Base-by-base conservation (phyloP, 2,329 filamentous ascomycete genomes). In the Aspergillus aculeatinus region DNA sequence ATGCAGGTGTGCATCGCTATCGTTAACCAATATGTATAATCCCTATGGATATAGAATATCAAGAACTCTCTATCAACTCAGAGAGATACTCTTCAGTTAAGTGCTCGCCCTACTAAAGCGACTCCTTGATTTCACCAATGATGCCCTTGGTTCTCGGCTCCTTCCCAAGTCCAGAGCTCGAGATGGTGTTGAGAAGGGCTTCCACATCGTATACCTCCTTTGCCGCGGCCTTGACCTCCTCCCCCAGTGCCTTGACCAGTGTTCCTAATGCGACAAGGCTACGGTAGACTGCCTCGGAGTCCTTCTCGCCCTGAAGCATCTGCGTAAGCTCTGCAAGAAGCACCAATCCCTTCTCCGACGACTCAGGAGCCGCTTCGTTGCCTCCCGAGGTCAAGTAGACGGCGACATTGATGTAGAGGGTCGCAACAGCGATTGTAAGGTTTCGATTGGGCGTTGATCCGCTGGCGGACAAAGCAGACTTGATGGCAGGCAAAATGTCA, bases 251-350 rank as follows among this genome's bases (percentile, higher is more conserved):
- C 25, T 72, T 70, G 21, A 92, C 74, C 60, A 96, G 73, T 1
- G 93, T 99, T 0, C 95, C 96, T 0, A 94, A 77, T 0, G 91
- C 91, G 6, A 96, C 90, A 5, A 98, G 81, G 0, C 87, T 86
- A 23, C 95, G 87, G 73, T 93, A 98, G 3, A 95, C 78, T 0
- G 91, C 90, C 72, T 98, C 95, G 0, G 88, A 85, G 68, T 98
- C 93, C 2, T 82, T 86, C 64, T 91, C 88, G 3, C 81, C 83
- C 5, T 80, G 77, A 1, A 96, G 76, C 1, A 94, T 83, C 58
- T 82, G 81, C 1, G 83, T 83, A 0, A 93, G 75, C 5, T 89
- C 82, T 31, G 86, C 81, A 2, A 91, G 72, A 4, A 92, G 77
- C 10, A 81, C 79, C 66, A 86, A 69, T 44, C 78, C 78, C 63